Base-by-base conservation (phyloP, 1,284 basidiomycete species). In the Ganoderma boninense region DNA sequence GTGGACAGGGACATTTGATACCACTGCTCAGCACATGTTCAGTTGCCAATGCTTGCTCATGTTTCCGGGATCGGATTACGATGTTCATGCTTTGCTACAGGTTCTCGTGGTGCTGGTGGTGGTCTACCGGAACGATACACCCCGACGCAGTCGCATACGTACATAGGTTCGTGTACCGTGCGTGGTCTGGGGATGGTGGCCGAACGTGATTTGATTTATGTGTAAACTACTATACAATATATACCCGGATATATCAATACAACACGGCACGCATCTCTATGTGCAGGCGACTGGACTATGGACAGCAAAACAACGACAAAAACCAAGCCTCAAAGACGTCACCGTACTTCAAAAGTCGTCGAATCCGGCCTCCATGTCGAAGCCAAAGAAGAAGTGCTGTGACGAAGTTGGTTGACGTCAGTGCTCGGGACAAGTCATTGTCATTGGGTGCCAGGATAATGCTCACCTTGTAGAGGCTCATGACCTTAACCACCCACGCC, bases 401-500 rank as follows among this genome's bases (percentile, higher is more conserved):
- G 14, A 20, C 29, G 2, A 11, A 3, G 14, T 11, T 42, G 26
- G 32, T 38, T 23, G 20, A 23, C 49, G 49, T 52, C 11, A 26
- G 62, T 11, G 13, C 6, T 49, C n/a, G 20, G 20, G 46, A n/a
- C 20, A 20, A 8, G 46, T n/a, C 46, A 23, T 49, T n/a, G 46
- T 2, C 8, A 23, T 20, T 20, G 29, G 35, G 26, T 38, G 38
- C 38, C 18, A 23, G 20, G 6, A 16, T 1, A 6, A 54, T 16
- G 44, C 69, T 4, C n/a, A 92, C 92, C 84, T 94, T 93, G 77
- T 92, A 91, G 66, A 94, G 70, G 75, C 88, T 92, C 94, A 95
- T 95, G 16, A 93, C 87, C 78, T 95, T 95, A 62, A 94, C 90
- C 1, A 94, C 92, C 93, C 94, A 97, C 20, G 96, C 96, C 79